Percentiles rank a stretch among this genome's conserved stretches.
Evolutionary conservation across 1,284 basidiomycete species (phyloP).

Genomic region (Cutaneotrichosporon sp.): DNA sequence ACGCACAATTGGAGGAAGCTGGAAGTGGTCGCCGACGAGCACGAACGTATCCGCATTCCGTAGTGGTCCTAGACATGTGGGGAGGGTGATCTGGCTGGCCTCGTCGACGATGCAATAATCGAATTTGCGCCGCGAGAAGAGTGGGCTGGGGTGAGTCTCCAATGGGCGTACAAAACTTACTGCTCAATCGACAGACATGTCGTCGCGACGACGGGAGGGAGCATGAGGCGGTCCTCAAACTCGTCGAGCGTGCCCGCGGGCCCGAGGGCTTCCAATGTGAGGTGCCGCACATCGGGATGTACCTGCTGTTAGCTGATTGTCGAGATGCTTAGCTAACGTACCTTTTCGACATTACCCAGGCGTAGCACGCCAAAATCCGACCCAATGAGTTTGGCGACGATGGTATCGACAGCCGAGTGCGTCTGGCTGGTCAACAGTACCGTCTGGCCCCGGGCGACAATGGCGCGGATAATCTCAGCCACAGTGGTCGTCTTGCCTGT

Average conservation of each 20-base stretch:
- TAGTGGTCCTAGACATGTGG: constrained; percentile 88
- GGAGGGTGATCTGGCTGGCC: constrained; percentile 94
- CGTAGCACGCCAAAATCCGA: constrained; percentile 70
- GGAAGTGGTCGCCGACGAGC: constrained; percentile 94
- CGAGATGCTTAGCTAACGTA: constrained; percentile 51
- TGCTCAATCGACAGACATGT: constrained; percentile 91
- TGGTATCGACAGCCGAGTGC: constrained; percentile 95
- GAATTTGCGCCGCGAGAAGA: constrained; percentile 79
- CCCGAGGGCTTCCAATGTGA: constrained; percentile 60
- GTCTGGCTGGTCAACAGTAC: constrained; percentile 90
- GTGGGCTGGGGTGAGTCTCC: constrained; percentile 55
- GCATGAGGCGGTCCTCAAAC: constrained; percentile 71
- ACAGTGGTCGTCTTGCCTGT: constrained; percentile 97
- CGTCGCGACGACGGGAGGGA: constrained; percentile 88
- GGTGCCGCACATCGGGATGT: constrained; percentile 68
- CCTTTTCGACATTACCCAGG: constrained; percentile 85
- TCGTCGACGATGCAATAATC: constrained; percentile 99
- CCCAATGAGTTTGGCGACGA: constrained; percentile 71
- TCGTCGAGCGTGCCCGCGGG: constrained; percentile 64
- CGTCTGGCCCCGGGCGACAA: constrained; percentile 76
- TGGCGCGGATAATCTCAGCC: constrained; percentile 73
- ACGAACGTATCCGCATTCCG: constrained; percentile 86
- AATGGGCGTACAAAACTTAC: constrained; percentile 54
- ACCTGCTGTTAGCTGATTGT: constrained; percentile 70
- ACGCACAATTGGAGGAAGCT: constrained; percentile 83